These are phyloP conservation scores for Ceratobasidium papillatum DNA, from an alignment of 1,284 basidiomycete genomes.

Conservation along the genomic window DNA sequence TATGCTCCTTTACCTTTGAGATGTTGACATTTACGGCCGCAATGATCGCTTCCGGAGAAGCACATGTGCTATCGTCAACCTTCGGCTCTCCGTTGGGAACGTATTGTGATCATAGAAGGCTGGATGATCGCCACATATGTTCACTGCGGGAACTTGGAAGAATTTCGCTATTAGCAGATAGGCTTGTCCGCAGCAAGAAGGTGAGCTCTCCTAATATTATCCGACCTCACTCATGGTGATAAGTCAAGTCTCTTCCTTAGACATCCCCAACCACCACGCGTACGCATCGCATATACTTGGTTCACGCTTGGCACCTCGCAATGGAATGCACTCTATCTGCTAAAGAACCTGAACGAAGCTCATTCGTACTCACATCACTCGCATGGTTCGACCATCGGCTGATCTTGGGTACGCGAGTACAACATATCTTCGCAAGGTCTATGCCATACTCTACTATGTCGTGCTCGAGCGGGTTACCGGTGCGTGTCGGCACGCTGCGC, in stretches of 20 bases:
- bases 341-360: constrained; percentile 2
- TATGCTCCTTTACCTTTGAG: neutral
- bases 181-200: constrained; percentile 28
- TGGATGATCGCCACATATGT: constrained; percentile 13
- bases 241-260: constrained; percentile 12
- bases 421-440: neutral
- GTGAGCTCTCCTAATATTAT: constrained; percentile 5
- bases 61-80: neutral
- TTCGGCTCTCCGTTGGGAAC: neutral
- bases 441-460: neutral
- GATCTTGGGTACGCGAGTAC: neutral
- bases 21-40: neutral
- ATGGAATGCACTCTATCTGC: constrained; percentile 3
- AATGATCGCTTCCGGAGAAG: neutral
- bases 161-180: neutral
- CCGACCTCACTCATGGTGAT: neutral
- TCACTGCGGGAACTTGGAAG: neutral
- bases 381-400: neutral
- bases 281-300: neutral
- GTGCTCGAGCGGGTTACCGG: neutral
- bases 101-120: neutral
- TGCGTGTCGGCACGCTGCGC: neutral
- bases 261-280: constrained; percentile 9
- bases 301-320: neutral
- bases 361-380: neutral